Percentiles rank a stretch among this genome's conserved stretches.
Conservation (phyloP, 768 basidiomycete species). For the Pilatotrama ljubarskyi region DNA sequence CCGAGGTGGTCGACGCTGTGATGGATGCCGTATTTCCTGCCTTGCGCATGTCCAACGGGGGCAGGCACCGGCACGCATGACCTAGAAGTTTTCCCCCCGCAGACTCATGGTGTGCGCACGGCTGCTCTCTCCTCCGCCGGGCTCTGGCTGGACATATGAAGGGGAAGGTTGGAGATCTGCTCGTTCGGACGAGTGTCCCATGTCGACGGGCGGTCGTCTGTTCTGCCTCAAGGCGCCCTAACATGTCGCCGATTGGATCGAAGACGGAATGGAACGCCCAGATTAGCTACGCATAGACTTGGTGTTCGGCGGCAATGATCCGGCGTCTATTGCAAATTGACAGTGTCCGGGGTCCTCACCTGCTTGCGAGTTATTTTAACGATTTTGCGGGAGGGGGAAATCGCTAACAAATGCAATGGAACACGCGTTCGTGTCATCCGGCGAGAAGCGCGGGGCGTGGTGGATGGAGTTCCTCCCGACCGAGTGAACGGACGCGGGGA, state of each 20-base stretch:
- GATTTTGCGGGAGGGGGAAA: background rate
- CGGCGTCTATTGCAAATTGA: background rate
- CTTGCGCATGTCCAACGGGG: background rate
- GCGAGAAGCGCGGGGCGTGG: conserved; percentile 22
- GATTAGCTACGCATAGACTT: conserved; percentile 20
- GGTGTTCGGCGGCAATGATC: conserved; percentile 2
- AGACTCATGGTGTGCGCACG: background rate
- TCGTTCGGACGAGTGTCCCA: too few species aligned
- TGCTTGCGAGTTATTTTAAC: background rate
- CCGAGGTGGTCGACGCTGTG: background rate
- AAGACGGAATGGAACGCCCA: background rate
- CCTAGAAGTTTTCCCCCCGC: background rate
- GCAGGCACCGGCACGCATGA: background rate
- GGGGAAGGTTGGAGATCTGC: background rate
- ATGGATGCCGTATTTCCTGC: background rate
- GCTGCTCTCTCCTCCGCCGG: background rate
- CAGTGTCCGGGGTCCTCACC: conserved; percentile 6
- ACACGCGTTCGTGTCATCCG: conserved; percentile 13
- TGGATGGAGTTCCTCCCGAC: conserved; percentile 10
- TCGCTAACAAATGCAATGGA: conserved; percentile 6
- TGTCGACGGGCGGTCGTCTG: background rate
- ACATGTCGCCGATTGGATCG: conserved; percentile 20
- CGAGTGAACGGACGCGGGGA: conserved; percentile 1
- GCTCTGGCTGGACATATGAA: background rate
- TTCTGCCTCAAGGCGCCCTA: background rate